phyloP scores from a whole-genome alignment of 2,329 filamentous ascomycete genomes.

The Chaetomiaceae sp. region DNA sequence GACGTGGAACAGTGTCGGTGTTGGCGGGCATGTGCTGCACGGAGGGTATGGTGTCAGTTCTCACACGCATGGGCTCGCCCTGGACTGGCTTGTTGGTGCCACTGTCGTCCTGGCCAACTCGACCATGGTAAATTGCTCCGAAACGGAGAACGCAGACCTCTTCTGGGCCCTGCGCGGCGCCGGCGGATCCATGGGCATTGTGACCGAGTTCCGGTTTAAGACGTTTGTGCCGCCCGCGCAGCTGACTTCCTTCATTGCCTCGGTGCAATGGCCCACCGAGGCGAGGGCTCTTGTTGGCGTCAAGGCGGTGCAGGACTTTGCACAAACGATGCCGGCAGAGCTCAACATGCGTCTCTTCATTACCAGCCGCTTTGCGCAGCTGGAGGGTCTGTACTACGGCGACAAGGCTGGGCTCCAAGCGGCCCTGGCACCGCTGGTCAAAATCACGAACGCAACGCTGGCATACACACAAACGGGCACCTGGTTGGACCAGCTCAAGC shows the following conservation, averaged over 20 bases:
- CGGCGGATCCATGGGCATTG: conserved; percentile 35
- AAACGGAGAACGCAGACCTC: conserved; percentile 33
- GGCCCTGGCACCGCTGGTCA: conserved; percentile 31
- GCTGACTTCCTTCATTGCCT: conserved; percentile 29
- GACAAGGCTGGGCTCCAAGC: conserved; percentile 29
- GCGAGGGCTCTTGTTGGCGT: conserved; percentile 25
- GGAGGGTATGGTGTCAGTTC: conserved; percentile 36
- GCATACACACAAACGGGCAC: conserved; percentile 27
- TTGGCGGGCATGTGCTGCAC: conserved; percentile 35
- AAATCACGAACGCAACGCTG: conserved; percentile 30
- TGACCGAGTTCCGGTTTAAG: conserved; percentile 35
- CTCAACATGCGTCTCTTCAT: conserved; percentile 38
- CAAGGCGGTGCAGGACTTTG: conserved; percentile 28
- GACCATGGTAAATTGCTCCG: conserved; percentile 29
- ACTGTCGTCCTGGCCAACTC: conserved; percentile 35
- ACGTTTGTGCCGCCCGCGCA: conserved; percentile 33
- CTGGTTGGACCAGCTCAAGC: conserved; percentile 29
- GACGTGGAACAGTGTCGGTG: conserved; percentile 29
- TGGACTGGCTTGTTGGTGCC: conserved; percentile 33
- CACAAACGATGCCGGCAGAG: conserved; percentile 33
- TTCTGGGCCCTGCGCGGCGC: conserved; percentile 40
- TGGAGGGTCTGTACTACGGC: conserved; percentile 36
- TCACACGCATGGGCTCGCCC: conserved; percentile 30
- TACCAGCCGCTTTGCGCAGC: conserved; percentile 29
- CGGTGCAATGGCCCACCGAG: conserved; percentile 26